These are phyloP conservation scores for Penicillium sp. DNA, from an alignment of 2,329 filamentous ascomycete genomes.

Conservation along the genomic window DNA sequence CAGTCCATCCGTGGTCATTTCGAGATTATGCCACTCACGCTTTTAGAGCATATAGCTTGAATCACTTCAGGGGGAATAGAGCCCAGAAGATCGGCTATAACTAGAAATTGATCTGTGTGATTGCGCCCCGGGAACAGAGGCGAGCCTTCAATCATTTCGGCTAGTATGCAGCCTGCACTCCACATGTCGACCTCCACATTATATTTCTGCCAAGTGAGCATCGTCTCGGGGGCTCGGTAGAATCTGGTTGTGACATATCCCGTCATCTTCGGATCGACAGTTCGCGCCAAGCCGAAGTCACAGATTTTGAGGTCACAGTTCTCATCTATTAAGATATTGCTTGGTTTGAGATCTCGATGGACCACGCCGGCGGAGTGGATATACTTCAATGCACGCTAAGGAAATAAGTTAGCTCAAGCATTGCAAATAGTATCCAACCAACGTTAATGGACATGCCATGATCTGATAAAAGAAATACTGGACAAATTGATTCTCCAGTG, in stretches of 20 bases:
- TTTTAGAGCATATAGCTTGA: conserved; percentile 96
- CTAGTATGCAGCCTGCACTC: conserved; percentile 98
- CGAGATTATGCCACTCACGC: conserved; percentile 61
- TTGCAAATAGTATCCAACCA: neutral
- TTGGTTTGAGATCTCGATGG: conserved; percentile 95
- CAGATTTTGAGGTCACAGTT: conserved; percentile 99
- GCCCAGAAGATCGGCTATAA: conserved; percentile 95
- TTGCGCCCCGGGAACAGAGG: conserved; percentile 98
- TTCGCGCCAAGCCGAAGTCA: conserved; percentile 95
- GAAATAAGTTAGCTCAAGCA: conserved; percentile 24
- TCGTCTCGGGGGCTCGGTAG: conserved; percentile 98
- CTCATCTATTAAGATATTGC: conserved; percentile 99
- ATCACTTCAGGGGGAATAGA: conserved; percentile 98
- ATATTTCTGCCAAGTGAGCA: conserved; percentile 99
- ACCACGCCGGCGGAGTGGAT: conserved; percentile 98
- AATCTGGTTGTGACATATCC: conserved; percentile 98
- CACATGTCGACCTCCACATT: conserved; percentile 99
- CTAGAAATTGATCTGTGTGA: conserved; percentile 99
- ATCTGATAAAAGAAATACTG: conserved; percentile 99
- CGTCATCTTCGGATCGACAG: conserved; percentile 99
- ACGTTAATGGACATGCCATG: conserved; percentile 65
- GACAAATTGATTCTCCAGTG: conserved; percentile 98
- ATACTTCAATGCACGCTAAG: conserved; percentile 93
- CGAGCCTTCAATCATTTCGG: conserved; percentile 98
- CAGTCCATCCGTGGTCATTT: conserved; percentile 50